These are phyloP conservation scores for Artemisia princeps DNA, from an alignment of 140 eudicot genomes.

Conservation along the genomic window DNA sequence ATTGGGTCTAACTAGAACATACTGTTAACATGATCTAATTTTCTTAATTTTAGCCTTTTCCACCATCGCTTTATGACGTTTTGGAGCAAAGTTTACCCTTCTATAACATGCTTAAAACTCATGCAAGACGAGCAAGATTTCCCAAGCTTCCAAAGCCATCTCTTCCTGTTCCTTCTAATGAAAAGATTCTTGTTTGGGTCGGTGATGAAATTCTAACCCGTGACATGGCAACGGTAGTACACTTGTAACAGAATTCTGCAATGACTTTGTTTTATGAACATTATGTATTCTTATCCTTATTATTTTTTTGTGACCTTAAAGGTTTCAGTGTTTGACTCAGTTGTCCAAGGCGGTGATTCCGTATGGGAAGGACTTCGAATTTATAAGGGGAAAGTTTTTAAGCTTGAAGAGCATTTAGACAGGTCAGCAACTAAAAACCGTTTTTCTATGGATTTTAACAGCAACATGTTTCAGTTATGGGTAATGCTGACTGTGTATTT, in stretches of 20 bases:
- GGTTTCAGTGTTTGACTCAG: conserved; percentile 95
- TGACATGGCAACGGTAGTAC: conserved; percentile 84
- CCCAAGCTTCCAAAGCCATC: conserved; percentile 36
- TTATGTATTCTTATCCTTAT: conserved; percentile 2
- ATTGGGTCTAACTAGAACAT: neutral
- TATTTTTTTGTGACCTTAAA: conserved; percentile 27
- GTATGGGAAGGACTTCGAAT: conserved; percentile 98
- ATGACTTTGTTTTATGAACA: conserved; percentile 10
- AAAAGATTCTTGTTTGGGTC: conserved; percentile 88
- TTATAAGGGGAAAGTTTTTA: conserved; percentile 67
- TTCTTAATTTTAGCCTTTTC: conserved; percentile 51
- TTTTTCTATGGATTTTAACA: neutral
- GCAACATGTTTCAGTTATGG: conserved; percentile 7
- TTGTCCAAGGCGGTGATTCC: conserved; percentile 98
- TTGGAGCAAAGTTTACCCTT: conserved; percentile 94
- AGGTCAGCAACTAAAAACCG: conserved; percentile 43
- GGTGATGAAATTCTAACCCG: conserved; percentile 87
- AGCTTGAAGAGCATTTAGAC: conserved; percentile 95
- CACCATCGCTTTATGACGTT: conserved; percentile 52
- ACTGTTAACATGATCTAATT: too few relatives aligned
- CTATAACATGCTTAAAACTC: conserved; percentile 61
- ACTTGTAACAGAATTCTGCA: conserved; percentile 12
- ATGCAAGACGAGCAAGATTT: conserved; percentile 31
- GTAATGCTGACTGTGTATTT: conserved; percentile 16
- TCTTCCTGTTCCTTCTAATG: conserved; percentile 78